phyloP scores from a whole-genome alignment of 495 filamentous ascomycete genomes.

The Xylaria curta region DNA sequence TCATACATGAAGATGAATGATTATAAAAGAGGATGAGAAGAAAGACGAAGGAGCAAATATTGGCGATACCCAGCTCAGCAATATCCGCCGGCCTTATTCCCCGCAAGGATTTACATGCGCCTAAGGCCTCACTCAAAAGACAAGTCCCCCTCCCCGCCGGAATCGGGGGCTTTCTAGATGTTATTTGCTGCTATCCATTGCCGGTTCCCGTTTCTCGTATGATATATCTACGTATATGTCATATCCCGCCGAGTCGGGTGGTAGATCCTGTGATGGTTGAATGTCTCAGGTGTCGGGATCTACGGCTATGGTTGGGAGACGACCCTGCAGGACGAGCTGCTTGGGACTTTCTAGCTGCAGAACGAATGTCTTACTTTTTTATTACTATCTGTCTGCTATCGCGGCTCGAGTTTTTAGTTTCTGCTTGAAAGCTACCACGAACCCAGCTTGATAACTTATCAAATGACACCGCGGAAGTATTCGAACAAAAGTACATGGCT shows the following conservation, averaged over 20 bases:
- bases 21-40: background rate
- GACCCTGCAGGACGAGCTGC: background rate
- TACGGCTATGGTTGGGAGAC: background rate
- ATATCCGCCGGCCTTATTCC: background rate
- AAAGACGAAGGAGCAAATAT: background rate
- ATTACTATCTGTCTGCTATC: background rate
- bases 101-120: slow-evolving; percentile 6
- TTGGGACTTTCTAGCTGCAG: background rate
- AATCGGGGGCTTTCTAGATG: background rate
- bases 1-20: background rate
- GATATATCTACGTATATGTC: background rate
- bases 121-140: background rate
- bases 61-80: background rate
- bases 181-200: background rate
- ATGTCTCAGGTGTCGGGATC: background rate
- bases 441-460: background rate
- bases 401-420: background rate
- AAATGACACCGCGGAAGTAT: background rate
- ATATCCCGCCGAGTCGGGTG: background rate
- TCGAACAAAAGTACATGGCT: background rate
- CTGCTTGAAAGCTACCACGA: background rate
- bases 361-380: background rate
- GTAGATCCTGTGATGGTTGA: background rate
- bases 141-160: background rate
- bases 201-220: slow-evolving; percentile 7